These are phyloP conservation scores for Tulasnella sp. DNA, from an alignment of 768 basidiomycete genomes.

Conservation along the genomic window DNA sequence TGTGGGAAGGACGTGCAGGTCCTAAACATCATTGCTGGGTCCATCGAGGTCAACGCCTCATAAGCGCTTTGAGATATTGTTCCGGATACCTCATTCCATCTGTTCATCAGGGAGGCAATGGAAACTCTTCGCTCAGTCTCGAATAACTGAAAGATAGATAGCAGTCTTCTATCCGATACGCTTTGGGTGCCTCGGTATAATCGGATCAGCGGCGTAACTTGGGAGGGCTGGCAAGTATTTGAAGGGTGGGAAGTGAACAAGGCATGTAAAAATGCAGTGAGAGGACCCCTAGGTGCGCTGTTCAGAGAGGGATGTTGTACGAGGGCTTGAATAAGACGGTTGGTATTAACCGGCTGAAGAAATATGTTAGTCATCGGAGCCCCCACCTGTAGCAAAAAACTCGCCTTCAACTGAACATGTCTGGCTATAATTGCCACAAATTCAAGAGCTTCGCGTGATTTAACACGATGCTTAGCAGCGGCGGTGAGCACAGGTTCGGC, in stretches of 20 bases:
- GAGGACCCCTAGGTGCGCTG: constrained; percentile 30
- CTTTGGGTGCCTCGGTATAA: constrained; percentile 69
- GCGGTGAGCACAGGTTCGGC: constrained; percentile 60
- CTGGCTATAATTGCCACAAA: constrained; percentile 26
- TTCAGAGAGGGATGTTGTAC: constrained; percentile 41
- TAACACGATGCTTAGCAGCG: constrained; percentile 47
- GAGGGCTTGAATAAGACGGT: constrained; percentile 61
- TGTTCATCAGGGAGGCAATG: constrained; percentile 43
- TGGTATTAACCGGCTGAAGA: constrained; percentile 49
- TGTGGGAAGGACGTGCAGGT: constrained; percentile 61
- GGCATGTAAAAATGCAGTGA: constrained; percentile 44
- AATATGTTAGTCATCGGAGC: background rate
- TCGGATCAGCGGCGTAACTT: constrained; percentile 60
- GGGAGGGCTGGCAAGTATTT: constrained; percentile 75
- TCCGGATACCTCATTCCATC: constrained; percentile 47
- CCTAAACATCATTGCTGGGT: constrained; percentile 51
- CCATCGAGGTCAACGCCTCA: constrained; percentile 57
- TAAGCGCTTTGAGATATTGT: constrained; percentile 36
- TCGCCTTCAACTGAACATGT: constrained; percentile 49
- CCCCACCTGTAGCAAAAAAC: constrained; percentile 15
- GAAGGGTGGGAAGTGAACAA: constrained; percentile 66
- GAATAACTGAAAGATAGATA: constrained; percentile 68
- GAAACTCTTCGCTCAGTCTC: constrained; percentile 58
- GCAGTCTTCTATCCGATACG: constrained; percentile 45
- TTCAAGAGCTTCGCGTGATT: background rate